Evolutionary conservation across 208 protist species (phyloP).

Genomic region (Leishmania martiniquensis): DNA sequence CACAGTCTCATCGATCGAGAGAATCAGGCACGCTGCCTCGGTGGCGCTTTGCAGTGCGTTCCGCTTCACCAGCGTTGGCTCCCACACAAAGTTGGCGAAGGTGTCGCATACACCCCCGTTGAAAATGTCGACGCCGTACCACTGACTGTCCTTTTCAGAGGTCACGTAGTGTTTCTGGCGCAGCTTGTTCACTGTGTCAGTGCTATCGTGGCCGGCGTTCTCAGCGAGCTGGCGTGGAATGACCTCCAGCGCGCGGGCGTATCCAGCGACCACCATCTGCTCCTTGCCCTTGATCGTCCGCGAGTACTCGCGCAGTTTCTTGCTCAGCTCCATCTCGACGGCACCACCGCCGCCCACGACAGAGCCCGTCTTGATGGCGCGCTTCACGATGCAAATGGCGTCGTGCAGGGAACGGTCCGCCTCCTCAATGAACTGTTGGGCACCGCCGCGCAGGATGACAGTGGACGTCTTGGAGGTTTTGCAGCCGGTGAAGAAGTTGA

Average conservation of each 20-base stretch:
- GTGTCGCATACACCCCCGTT: slow-evolving; percentile 98
- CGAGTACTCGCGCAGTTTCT: slow-evolving; percentile 96
- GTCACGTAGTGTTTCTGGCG: slow-evolving; percentile 96
- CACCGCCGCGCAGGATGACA: slow-evolving; percentile 97
- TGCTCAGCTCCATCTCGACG: slow-evolving; percentile 99
- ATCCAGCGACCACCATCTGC: slow-evolving; percentile 99
- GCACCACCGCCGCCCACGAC: slow-evolving; percentile 99
- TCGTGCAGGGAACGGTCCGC: slow-evolving; percentile 99
- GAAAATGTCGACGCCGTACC: slow-evolving; percentile 99
- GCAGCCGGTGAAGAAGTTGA: slow-evolving; percentile 99
- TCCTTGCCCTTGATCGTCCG: slow-evolving; percentile 98
- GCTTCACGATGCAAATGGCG: slow-evolving; percentile 99
- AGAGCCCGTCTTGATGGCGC: slow-evolving; percentile 96
- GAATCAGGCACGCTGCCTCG: slow-evolving; percentile 99
- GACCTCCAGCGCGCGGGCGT: slow-evolving; percentile 99
- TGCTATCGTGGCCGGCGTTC: slow-evolving; percentile 99
- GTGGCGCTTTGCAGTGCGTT: slow-evolving; percentile 99
- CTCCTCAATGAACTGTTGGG: slow-evolving; percentile 99
- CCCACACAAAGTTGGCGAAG: slow-evolving; percentile 98
- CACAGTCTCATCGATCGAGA: slow-evolving; percentile 99
- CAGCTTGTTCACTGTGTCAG: slow-evolving; percentile 99
- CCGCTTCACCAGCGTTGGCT: slow-evolving; percentile 98
- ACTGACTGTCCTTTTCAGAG: slow-evolving; percentile 60
- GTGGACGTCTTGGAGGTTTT: slow-evolving; percentile 89
- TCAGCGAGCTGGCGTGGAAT: slow-evolving; percentile 99